Evolutionary conservation across 257 asterid species (phyloP).

Genomic region (Jaltomata sinuosa): DNA sequence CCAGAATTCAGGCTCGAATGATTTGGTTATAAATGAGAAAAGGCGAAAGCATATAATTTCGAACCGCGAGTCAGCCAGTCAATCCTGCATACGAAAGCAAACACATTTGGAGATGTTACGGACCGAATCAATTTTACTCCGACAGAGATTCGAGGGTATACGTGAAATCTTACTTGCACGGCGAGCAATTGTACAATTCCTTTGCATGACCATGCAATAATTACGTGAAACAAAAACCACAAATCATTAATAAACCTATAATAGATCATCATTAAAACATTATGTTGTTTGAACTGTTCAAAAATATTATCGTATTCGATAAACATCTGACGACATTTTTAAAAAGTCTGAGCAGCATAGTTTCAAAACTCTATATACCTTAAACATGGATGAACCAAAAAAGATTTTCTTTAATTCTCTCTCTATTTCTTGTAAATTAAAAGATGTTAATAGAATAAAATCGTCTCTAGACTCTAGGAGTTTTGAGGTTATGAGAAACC

Average conservation of each 20-base stretch:
- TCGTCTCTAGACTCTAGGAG: background rate
- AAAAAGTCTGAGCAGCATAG: background rate
- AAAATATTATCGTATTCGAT: background rate
- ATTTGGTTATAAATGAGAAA: constrained; percentile 29
- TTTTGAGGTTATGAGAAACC: background rate
- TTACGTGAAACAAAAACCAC: constrained; percentile 17
- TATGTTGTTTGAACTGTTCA: background rate
- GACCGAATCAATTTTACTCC: constrained; percentile 46
- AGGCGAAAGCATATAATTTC: constrained; percentile 69
- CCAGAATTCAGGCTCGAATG: constrained; percentile 13
- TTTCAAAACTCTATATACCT: background rate
- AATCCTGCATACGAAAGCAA: constrained; percentile 77
- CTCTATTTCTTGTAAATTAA: constrained; percentile 6
- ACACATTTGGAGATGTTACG: constrained; percentile 51
- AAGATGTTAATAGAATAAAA: constrained; percentile 6
- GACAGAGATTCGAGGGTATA: constrained; percentile 52
- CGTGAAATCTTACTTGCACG: constrained; percentile 54
- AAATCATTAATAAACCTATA: constrained; percentile 22
- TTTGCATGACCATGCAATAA: constrained; percentile 56
- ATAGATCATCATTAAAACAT: constrained; percentile 1
- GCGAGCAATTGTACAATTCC: constrained; percentile 35
- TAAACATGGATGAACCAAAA: background rate
- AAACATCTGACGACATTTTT: background rate
- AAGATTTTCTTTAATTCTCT: background rate
- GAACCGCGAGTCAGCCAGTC: constrained; percentile 83